phyloP scores from a whole-genome alignment of 1,139 yeast genomes.

The Hyphopichia pseudoburtonii region DNA sequence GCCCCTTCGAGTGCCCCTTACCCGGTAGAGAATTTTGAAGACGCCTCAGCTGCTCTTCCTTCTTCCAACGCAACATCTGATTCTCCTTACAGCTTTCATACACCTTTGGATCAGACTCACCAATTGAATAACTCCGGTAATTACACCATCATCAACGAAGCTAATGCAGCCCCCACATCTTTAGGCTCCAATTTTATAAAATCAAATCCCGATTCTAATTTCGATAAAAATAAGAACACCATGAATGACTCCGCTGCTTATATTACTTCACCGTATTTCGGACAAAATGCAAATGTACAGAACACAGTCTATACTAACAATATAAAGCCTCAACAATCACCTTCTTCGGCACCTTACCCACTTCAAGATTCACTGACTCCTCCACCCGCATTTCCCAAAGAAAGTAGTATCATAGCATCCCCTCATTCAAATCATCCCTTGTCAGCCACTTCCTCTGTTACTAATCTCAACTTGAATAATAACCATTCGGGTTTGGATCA shows the following conservation, averaged over 20 bases:
- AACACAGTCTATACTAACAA: not conserved
- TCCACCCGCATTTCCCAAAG: constrained; percentile 16
- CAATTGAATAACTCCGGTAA: constrained; percentile 1
- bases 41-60: constrained; percentile 1
- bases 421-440: constrained; percentile 31
- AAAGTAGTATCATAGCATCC: constrained; percentile 12
- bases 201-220: too few relatives aligned
- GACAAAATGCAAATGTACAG: constrained; percentile 2
- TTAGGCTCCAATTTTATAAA: too few relatives aligned
- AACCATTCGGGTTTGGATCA: not conserved
- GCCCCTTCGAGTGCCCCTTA: constrained; percentile 23
- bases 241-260: not conserved
- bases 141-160: not conserved
- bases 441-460: constrained; percentile 40
- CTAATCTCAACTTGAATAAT: constrained; percentile 26
- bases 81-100: constrained; percentile 3
- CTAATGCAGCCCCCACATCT: not conserved
- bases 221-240: too few relatives aligned
- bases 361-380: constrained; percentile 19
- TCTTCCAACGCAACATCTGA: not conserved
- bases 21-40: constrained; percentile 18
- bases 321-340: constrained; percentile 1
- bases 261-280: not conserved
- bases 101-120: constrained; percentile 2
- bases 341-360: constrained; percentile 9